Evolutionary conservation across 768 basidiomycete species (phyloP), one percentile per base, ranked within the genome.

Genomic region (Termitomyces sp.): DNA sequence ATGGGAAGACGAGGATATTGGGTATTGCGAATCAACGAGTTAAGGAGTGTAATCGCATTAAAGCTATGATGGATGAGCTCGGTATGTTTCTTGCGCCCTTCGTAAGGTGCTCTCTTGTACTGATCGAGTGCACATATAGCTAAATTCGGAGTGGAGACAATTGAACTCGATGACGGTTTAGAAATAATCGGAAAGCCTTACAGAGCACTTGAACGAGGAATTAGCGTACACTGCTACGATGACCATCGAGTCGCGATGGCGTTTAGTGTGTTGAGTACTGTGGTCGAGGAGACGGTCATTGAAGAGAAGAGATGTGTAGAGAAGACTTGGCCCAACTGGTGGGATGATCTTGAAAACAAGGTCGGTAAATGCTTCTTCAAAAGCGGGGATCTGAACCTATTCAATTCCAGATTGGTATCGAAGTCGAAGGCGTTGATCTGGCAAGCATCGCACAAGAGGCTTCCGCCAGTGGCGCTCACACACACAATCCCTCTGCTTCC

Each of bases 311-410:
- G 95, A 52, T 98, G 97, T 65, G 97, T 99, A 32, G 96, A 96
- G 72, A 99, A 99, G 81, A 99, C 96, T 0, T 99, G 96, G 96
- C 97, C 97, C 0, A 95, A 94, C 67, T 99, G 95, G 93, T 99
- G 96, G 95, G 97, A 98, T 66, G 97, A 98, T 69, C 77, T 99
- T 24, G 83, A 91, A 67, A 94, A 92, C 75, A 97, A 97, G 83
- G 92, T 90, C 49, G 2, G 74, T 55, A 5, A 3, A 14, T 41
- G n/a, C 10, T 10, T 28, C 9, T 9, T 38, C 30, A 44, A 24
- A 14, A 41, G 32, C 24, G 21, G 17, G 22, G 21, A 21, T 26
- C 28, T 49, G 12, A 45, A 26, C 50, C 26, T 53, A 51, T 55
- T 47, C 40, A 37, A 40, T 24, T 55, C 34, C 62, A 96, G 93